Conservation (phyloP, 495 filamentous ascomycete genomes). For the Penicillium coffeae region DNA sequence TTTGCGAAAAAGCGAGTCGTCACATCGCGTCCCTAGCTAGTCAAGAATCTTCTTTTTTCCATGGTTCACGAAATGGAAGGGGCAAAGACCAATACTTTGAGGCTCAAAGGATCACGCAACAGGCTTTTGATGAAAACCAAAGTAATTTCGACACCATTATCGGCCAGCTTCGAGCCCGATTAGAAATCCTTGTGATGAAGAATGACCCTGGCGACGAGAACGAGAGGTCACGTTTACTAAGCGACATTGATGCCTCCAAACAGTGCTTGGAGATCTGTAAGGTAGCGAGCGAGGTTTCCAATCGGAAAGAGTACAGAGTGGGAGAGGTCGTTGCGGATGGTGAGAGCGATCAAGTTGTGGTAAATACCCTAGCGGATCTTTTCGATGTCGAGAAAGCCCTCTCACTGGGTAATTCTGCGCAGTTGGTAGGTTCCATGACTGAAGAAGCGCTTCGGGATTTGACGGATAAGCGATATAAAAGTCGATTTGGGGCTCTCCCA, state of each 20-base stretch:
- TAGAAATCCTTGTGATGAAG: conserved; percentile 19
- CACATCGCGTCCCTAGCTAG: conserved; percentile 9
- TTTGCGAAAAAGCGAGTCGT: conserved; percentile 2
- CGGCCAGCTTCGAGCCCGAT: conserved; percentile 20
- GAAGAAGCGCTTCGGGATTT: conserved; percentile 21
- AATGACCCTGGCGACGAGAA: conserved; percentile 10
- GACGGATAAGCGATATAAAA: conserved; percentile 26
- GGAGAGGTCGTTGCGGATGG: conserved; percentile 31
- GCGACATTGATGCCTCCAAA: conserved; percentile 26
- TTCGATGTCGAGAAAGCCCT: conserved; percentile 28
- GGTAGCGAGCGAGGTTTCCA: conserved; percentile 24
- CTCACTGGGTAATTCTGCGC: conserved; percentile 22
- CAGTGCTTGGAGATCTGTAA: conserved; percentile 34
- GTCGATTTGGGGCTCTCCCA: conserved; percentile 24
- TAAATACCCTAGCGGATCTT: conserved; percentile 33
- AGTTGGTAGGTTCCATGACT: conserved; percentile 30
- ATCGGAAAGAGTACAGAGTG: conserved; percentile 27
- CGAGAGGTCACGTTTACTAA: conserved; percentile 23
- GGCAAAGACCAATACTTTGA: not conserved
- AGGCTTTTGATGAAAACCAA: conserved; percentile 20
- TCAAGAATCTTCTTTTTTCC: conserved; percentile 9
- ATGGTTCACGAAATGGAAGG: not conserved
- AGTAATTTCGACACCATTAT: conserved; percentile 20
- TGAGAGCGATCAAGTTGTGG: conserved; percentile 31
- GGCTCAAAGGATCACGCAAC: conserved; percentile 2